Base-by-base conservation (phyloP, 371 early-diverging fungal genomes). In the Apophysomyces sp. region DNA sequence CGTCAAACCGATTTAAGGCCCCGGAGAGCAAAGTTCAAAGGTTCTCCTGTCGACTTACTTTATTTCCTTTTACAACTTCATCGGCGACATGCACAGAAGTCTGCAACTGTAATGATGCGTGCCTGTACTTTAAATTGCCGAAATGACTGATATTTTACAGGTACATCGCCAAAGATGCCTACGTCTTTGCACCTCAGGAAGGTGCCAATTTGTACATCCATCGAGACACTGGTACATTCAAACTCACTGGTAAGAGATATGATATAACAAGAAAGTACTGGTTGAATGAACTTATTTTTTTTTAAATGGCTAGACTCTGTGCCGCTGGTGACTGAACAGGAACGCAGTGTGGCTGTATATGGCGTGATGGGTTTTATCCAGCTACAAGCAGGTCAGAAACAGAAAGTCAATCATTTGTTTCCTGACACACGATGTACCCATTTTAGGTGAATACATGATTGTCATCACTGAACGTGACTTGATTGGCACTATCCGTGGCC, bases 401-500 rank as follows among this genome's bases (percentile, higher is more conserved):
- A 9, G 0, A 28, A 11, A 3, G 37, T 3, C n/a, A 37, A 37
- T 13, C 37, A 11, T 11, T 13, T 37, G 11, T 11, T 37, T 44
- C 24, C 11, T 44, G 49, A 44, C 49, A 44, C n/a, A 44, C n/a
- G 16, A 44, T n/a, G 2, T 37, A n/a, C n/a, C 57, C 15, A n/a
- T 36, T 62, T 55, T 67, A 68, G 69, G 62, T 55, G 58, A 61
- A 34, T 69, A 69, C 58, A 64, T 98, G 68, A 80, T 98, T 39
- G 86, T 93, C 32, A 89, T 96, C 41, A 95, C 94, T 4, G 87
- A 86, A 18, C 85, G 94, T 51, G 82, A 80, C 55, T 76, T 75
- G 41, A 78, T 91, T 13, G 95, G 95, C 4, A 58, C 77, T 8
- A 72, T 88, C 24, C 71, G 72, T 8, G 84, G 82, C 9, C 84